Base-by-base conservation (phyloP, 2,329 filamentous ascomycete species). In the Epichloe hybrida region DNA sequence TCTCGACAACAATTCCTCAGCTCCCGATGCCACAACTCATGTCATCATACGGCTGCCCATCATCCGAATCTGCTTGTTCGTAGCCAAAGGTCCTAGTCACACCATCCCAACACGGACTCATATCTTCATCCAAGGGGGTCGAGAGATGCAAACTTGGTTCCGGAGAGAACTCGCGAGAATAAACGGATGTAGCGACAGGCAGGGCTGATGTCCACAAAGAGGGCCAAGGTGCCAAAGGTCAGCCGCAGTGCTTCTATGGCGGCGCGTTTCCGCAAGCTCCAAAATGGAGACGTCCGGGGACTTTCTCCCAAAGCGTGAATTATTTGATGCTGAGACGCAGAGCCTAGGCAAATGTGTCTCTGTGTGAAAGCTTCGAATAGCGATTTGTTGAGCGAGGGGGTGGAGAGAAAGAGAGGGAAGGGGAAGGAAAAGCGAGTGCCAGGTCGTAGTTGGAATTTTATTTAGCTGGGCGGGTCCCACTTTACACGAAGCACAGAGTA, bases 191-290 rank as follows among this genome's bases (percentile, higher is more conserved):
- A 70, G 69, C 73, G 71, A 66, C 62, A 67, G 66, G 61, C 63
- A 69, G 66, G 67, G 67, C 61, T 57, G 55, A 58, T 53, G 59
- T 58, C 66, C 65, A 47, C 46, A 46, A 64, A 67, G 69, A 72
- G 70, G 72, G 72, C 71, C 73, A 72, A 72, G 72, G 73, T 71
- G 75, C 52, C 77, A 74, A 76, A 81, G 81, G 80, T 88, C 72
- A 90, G 84, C 88, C 88, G 87, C 89, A 75, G 78, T 89, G 89
- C 90, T 95, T 95, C 83, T 96, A 90, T 95, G 91, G 89, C 90
- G 90, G 88, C 88, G 90, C 88, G 87, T 96, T 95, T 94, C 88
- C 88, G 88, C 90, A 79, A 63, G 62, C 63, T 64, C 63, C 57
- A 52, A 58, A 65, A 64, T 17, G 61, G 69, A 72, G 76, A 77